These are phyloP conservation scores for Cladobotryum protrusum DNA, from an alignment of 2,329 filamentous ascomycete species.

Conservation along the genomic window DNA sequence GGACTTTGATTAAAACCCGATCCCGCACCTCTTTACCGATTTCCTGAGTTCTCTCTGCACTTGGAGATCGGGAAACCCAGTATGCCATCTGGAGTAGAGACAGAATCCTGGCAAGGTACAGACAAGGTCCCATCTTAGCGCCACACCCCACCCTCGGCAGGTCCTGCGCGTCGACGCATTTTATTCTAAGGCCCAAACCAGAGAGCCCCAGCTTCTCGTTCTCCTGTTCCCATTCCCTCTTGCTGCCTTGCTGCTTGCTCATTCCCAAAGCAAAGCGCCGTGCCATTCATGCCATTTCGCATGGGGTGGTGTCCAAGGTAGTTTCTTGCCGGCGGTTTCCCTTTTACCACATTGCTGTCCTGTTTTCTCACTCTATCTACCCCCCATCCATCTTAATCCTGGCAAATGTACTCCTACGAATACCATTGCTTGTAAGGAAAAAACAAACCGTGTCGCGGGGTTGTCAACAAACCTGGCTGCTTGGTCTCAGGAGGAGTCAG, in stretches of 20 bases:
- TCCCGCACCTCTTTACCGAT: slow-evolving; percentile 11
- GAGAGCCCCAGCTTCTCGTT: slow-evolving; percentile 2
- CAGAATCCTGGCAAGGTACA: slow-evolving; percentile 4
- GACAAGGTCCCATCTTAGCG: slow-evolving; percentile 6
- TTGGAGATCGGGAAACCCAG: slow-evolving; percentile 6
- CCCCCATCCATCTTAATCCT: neutral
- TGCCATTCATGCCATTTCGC: slow-evolving; percentile 10
- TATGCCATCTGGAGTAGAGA: slow-evolving; percentile 1
- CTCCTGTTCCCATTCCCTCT: slow-evolving; percentile 1
- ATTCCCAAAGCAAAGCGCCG: slow-evolving; percentile 2
- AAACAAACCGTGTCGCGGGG: neutral
- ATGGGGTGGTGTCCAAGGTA: slow-evolving; percentile 2
- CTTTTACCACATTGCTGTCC: neutral
- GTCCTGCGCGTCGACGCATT: slow-evolving; percentile 4
- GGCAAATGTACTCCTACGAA: neutral
- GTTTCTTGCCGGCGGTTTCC: neutral
- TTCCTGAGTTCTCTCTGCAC: slow-evolving; percentile 1
- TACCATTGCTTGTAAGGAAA: neutral
- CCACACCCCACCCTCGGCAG: slow-evolving; percentile 9
- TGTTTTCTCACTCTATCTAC: neutral
- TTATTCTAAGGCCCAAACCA: neutral
- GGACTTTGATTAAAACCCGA: slow-evolving; percentile 5
- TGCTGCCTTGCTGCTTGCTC: too few species aligned
- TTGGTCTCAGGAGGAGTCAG: neutral
- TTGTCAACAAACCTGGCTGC: neutral